Conservation (phyloP, 495 filamentous ascomycete species). For the Aspergillus cavernicola region DNA sequence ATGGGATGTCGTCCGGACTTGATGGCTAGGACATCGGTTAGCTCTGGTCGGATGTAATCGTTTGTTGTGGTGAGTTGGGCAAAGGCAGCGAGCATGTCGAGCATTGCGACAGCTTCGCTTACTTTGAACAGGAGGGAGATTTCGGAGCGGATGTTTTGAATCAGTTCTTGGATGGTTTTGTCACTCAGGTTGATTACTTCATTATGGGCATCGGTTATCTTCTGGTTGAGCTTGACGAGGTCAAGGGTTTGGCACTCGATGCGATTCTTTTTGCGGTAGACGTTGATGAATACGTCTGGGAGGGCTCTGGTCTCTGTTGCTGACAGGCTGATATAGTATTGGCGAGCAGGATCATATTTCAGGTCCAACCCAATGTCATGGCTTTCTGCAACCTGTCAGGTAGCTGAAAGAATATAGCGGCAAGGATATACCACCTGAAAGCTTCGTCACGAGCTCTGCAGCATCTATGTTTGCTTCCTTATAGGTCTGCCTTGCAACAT, state of each 20-base stretch:
- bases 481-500: slow-evolving; percentile 81
- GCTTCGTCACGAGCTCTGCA: slow-evolving; percentile 60
- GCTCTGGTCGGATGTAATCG: slow-evolving; percentile 77
- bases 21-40: slow-evolving; percentile 72
- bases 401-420: background rate
- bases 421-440: slow-evolving; percentile 47
- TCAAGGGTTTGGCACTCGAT: slow-evolving; percentile 85
- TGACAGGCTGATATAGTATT: slow-evolving; percentile 75
- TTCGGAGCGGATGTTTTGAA: slow-evolving; percentile 61
- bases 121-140: slow-evolving; percentile 69
- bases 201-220: slow-evolving; percentile 71
- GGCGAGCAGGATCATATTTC: slow-evolving; percentile 70
- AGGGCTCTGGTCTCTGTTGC: slow-evolving; percentile 59
- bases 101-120: slow-evolving; percentile 80
- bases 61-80: slow-evolving; percentile 70
- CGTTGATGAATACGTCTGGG: slow-evolving; percentile 74
- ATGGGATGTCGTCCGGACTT: slow-evolving; percentile 83
- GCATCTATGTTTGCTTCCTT: slow-evolving; percentile 80
- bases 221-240: slow-evolving; percentile 71
- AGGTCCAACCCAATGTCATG: slow-evolving; percentile 61
- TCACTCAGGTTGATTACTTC: slow-evolving; percentile 76
- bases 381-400: slow-evolving; percentile 44
- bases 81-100: slow-evolving; percentile 90
- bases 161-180: slow-evolving; percentile 64
- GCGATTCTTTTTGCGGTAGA: slow-evolving; percentile 62